These are phyloP conservation scores for Kalanchoe fedtschenkoi DNA, from an alignment of 164 flowering plant species.

Conservation along the genomic window DNA sequence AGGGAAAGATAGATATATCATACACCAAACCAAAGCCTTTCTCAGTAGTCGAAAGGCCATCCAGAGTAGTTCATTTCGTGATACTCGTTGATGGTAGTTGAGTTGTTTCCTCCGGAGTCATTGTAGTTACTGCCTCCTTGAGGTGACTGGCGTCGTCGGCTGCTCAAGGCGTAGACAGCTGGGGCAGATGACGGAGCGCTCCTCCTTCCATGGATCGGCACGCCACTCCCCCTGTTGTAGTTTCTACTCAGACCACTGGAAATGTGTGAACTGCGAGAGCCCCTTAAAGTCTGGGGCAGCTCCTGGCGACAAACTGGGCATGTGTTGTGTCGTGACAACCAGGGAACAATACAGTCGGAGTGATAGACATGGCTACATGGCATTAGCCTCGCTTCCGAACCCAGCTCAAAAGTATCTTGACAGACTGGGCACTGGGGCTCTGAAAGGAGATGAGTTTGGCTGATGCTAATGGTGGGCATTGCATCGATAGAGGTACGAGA, in stretches of 20 bases:
- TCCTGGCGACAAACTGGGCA: slow-evolving; percentile 44
- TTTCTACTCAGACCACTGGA: slow-evolving; percentile 7
- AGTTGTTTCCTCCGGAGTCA: slow-evolving; percentile 13
- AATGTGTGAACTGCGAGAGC: slow-evolving; percentile 7
- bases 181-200: slow-evolving; percentile 16
- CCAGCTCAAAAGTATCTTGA: slow-evolving; percentile 31
- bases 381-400: slow-evolving; percentile 30
- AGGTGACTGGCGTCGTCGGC: slow-evolving; percentile 7
- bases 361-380: slow-evolving; percentile 40
- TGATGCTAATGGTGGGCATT: slow-evolving; percentile 30
- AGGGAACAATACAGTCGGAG: slow-evolving; percentile 36
- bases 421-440: slow-evolving; percentile 43
- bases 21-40: neutral
- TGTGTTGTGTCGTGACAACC: slow-evolving; percentile 35
- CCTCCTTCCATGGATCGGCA: slow-evolving; percentile 20
- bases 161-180: slow-evolving; percentile 23
- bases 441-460: slow-evolving; percentile 22
- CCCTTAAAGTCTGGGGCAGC: slow-evolving; percentile 18
- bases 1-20: neutral
- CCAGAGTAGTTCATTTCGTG: slow-evolving; percentile 17
- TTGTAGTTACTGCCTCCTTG: slow-evolving; percentile 7
- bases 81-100: slow-evolving; percentile 9
- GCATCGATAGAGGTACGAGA: slow-evolving; percentile 30
- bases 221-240: slow-evolving; percentile 8
- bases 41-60: slow-evolving; percentile 18